Evolutionary conservation across 2,329 filamentous ascomycete genomes (phyloP).

Genomic region (Aspergillus brunneoviolaceus): DNA sequence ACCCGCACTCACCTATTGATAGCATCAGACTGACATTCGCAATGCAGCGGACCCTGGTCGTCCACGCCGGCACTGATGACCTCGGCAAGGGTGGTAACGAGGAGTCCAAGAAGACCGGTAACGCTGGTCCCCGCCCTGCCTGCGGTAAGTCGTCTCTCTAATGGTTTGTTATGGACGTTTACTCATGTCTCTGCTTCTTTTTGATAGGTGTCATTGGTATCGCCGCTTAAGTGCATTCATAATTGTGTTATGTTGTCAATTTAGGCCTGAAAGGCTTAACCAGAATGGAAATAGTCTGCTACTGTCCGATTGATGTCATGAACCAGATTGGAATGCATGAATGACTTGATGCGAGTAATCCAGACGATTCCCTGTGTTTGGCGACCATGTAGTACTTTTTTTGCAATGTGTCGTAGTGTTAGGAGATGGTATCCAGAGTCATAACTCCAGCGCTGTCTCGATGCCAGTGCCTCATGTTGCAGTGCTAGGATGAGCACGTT

Average conservation of each 20-base stretch:
- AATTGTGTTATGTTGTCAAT: constrained; percentile 11
- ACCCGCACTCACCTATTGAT: neutral
- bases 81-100: constrained; percentile 88
- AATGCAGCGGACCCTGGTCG: constrained; percentile 81
- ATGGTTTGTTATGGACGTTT: neutral
- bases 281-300: constrained; percentile 14
- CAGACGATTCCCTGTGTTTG: neutral
- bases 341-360: constrained; percentile 5
- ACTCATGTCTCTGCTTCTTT: neutral
- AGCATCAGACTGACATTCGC: constrained; percentile 15
- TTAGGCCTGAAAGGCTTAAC: constrained; percentile 15
- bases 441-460: neutral
- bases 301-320: constrained; percentile 7
- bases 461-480: neutral
- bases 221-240: constrained; percentile 58
- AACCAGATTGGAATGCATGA: constrained; percentile 17
- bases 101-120: constrained; percentile 98
- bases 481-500: no score
- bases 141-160: constrained; percentile 66
- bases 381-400: neutral
- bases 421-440: neutral
- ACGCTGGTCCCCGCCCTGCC: constrained; percentile 87
- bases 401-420: neutral
- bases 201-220: constrained; percentile 79
- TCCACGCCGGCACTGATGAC: constrained; percentile 94